Evolutionary conservation across 768 basidiomycete species (phyloP), one percentile per base, ranked within the genome.

Genomic region (Omphalotus guepiniiformis): DNA sequence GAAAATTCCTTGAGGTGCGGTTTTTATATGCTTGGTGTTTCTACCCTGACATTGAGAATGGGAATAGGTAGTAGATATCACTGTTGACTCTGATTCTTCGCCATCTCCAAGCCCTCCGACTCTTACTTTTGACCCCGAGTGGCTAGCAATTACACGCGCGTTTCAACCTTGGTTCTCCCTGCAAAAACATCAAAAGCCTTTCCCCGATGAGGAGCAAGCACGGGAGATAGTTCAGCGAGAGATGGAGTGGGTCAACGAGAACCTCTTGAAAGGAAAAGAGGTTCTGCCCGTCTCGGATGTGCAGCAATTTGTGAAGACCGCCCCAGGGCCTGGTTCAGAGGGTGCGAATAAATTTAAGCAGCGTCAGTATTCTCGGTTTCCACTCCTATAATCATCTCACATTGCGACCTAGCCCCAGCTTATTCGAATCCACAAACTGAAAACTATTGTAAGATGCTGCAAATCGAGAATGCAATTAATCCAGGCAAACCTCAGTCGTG

Each of bases 101-200:
- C 32, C 37, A 39, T 45, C 60, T 42, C 46, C 50, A 21, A 30
- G 39, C 43, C 38, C 39, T 7, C 74, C 77, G 4, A 53, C 50
- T 0, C 58, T 97, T 16, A 74, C 76, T 12, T 96, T 79, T 63
- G 93, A 97, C 58, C 83, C 85, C 0, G 83, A 92, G 61, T 99
- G 96, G 96, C 80, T 98, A 39, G 93, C 93, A 0, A 92, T 99
- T 58, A 83, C 82, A 4, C 85, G 89, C 6, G 92, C 91, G 0
- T 87, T 94, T 54, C 80, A 92, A 51, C 83, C 85, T 0, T 86
- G 76, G 66, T 76, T 97, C 52, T 83, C 87, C 2, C 74, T 75
- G 4, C 55, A 61, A 3, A 69, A 58, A 6, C 55, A 57, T 0
- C 86, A 86, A 52, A 61, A 61, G 1, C 55, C 71, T 0, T 84